Percentiles rank a stretch among this genome's conserved stretches.
Evolutionary conservation across 345 rosid genomes (phyloP).

Genomic region (Eucalyptus sp.): DNA sequence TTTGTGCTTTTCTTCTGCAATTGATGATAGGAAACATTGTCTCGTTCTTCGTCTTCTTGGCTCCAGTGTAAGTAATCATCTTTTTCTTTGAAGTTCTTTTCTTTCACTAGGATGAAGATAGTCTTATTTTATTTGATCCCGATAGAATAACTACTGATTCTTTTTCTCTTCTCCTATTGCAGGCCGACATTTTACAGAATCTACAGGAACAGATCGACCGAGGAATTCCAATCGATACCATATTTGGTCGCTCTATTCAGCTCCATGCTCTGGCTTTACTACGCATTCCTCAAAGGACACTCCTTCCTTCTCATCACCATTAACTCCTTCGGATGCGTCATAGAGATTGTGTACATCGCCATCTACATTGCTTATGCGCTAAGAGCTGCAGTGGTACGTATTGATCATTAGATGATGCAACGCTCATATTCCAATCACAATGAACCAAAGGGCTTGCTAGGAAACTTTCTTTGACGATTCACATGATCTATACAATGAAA

Average conservation of each 20-base stretch:
- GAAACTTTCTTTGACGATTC: neutral
- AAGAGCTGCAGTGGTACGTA: conserved; percentile 29
- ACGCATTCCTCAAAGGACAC: conserved; percentile 46
- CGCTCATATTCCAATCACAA: neutral
- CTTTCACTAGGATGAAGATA: neutral
- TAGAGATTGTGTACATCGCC: conserved; percentile 56
- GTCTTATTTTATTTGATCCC: neutral
- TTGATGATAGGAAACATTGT: conserved; percentile 55
- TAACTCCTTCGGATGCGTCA: conserved; percentile 65
- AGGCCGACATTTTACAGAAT: conserved; percentile 82
- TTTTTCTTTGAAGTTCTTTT: neutral
- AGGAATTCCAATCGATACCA: conserved; percentile 67
- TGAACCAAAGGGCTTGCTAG: neutral
- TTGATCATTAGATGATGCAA: neutral
- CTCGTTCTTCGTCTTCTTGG: conserved; percentile 62
- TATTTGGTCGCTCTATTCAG: conserved; percentile 80
- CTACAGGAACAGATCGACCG: conserved; percentile 58
- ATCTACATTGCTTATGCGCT: conserved; percentile 50
- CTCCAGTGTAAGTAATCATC: conserved; percentile 62
- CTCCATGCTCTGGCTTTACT: conserved; percentile 87
- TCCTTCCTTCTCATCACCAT: conserved; percentile 76
- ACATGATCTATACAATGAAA: neutral
- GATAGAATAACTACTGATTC: neutral
- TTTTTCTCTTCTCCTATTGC: neutral
- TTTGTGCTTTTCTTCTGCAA: neutral